Percentiles rank a stretch among this genome's conserved stretches.
Evolutionary conservation across 208 protist species (phyloP).

Genomic region (Crithidia bombi): DNA sequence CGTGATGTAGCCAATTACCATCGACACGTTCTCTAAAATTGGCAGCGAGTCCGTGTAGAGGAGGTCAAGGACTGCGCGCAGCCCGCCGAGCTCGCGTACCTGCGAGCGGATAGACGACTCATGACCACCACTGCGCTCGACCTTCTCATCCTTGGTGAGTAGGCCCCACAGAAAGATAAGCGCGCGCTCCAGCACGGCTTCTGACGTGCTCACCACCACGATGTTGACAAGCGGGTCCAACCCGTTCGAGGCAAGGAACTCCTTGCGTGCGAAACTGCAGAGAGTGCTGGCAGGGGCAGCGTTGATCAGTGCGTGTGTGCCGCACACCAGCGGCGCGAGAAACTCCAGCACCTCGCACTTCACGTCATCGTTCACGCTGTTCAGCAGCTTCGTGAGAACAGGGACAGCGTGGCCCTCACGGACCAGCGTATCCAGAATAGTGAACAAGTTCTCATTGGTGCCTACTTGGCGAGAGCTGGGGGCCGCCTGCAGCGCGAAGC

Average conservation of each 20-base stretch:
- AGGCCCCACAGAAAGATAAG: conserved; percentile 90
- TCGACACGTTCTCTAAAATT: conserved; percentile 93
- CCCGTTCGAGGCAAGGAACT: conserved; percentile 73
- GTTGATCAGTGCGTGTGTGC: conserved; percentile 41
- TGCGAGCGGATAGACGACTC: conserved; percentile 58
- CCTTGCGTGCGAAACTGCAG: conserved; percentile 39
- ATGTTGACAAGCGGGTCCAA: conserved; percentile 90
- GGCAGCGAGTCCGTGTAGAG: conserved; percentile 90
- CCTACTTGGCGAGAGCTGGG: conserved; percentile 23
- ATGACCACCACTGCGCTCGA: conserved; percentile 46
- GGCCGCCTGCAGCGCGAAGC: conserved; percentile 61
- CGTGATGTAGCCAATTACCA: conserved; percentile 94
- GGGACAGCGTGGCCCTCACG: conserved; percentile 50
- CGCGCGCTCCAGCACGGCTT: conserved; percentile 88
- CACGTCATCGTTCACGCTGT: conserved; percentile 92
- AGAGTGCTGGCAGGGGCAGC: conserved; percentile 29
- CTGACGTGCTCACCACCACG: conserved; percentile 81
- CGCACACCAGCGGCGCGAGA: conserved; percentile 72
- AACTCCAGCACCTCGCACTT: conserved; percentile 88
- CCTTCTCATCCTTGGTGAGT: conserved; percentile 69
- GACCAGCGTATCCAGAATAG: conserved; percentile 57
- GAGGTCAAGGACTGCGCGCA: conserved; percentile 88
- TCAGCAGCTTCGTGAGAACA: conserved; percentile 70
- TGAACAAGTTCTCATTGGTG: conserved; percentile 42
- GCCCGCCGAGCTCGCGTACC: conserved; percentile 75